phyloP scores from a whole-genome alignment of 2,329 filamentous ascomycete species.

The Zasmidium cellare region DNA sequence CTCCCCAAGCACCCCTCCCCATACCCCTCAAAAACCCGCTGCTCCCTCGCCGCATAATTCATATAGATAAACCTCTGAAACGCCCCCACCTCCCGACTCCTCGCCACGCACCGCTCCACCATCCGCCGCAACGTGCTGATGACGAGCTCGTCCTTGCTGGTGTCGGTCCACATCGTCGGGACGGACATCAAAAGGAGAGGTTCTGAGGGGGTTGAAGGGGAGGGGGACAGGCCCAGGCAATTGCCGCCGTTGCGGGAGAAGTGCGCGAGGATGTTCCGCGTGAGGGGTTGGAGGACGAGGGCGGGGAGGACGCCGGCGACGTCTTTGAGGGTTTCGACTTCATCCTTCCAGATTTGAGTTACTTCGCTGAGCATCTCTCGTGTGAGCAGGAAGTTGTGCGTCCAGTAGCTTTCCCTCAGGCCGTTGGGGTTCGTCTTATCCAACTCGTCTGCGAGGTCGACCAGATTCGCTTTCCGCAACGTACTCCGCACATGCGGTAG shows the following conservation, averaged over 20 bases:
- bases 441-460: conserved; percentile 9
- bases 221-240: conserved; percentile 8
- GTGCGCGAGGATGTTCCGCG: background rate
- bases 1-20: conserved; percentile 13
- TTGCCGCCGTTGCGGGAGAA: conserved; percentile 14
- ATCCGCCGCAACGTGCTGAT: background rate
- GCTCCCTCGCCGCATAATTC: conserved; percentile 18
- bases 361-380: conserved; percentile 2
- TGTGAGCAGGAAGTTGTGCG: conserved; percentile 5
- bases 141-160: conserved; percentile 1
- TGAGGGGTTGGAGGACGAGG: conserved; percentile 9
- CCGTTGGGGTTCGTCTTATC: conserved; percentile 10
- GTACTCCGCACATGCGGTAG: background rate
- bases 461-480: conserved; percentile 2
- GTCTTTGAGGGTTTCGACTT: conserved; percentile 7
- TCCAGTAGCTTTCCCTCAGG: conserved; percentile 14
- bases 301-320: conserved; percentile 12
- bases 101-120: conserved; percentile 1
- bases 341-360: conserved; percentile 5
- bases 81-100: conserved; percentile 2
- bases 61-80: conserved; percentile 16
- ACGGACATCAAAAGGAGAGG: conserved; percentile 12
- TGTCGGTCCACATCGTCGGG: conserved; percentile 7
- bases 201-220: too few species aligned
- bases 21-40: conserved; percentile 19